Conservation (phyloP, 148 eudicot species). For the Rhododendron kiyosumense region DNA sequence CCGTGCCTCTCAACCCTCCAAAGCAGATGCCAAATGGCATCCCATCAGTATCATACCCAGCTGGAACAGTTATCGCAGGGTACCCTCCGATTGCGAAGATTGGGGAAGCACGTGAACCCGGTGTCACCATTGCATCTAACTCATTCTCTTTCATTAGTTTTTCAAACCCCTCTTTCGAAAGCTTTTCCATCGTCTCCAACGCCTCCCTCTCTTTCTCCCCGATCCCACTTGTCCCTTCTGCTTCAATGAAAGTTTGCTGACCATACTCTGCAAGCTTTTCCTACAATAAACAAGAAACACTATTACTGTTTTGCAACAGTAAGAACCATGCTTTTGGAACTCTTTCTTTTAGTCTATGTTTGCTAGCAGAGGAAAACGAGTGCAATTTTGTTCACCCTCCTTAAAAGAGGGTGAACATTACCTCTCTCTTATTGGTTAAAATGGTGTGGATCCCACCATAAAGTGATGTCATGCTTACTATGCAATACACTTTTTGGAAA, state of each 20-base stretch:
- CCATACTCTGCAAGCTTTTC: slow-evolving; percentile 26
- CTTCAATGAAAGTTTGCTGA: slow-evolving; percentile 27
- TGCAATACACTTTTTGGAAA: too few species aligned
- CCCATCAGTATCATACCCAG: slow-evolving; percentile 31
- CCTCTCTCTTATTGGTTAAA: too few species aligned
- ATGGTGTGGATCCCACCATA: too few species aligned
- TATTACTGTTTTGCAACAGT: background rate
- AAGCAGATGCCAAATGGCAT: slow-evolving; percentile 42
- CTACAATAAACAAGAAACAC: background rate
- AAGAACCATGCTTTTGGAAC: background rate
- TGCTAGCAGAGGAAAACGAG: background rate
- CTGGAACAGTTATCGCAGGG: slow-evolving; percentile 43
- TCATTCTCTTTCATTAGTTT: slow-evolving; percentile 29
- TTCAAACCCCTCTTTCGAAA: slow-evolving; percentile 25
- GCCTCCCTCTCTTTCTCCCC: slow-evolving; percentile 23
- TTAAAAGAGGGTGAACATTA: too few species aligned
- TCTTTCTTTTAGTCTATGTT: background rate
- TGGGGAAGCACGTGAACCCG: slow-evolving; percentile 11
- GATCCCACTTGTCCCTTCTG: slow-evolving; percentile 39
- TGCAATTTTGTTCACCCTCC: too few species aligned
- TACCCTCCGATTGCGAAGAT: slow-evolving; percentile 41
- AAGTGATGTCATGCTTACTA: too few species aligned
- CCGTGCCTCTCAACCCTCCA: slow-evolving; percentile 35
- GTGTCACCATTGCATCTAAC: slow-evolving; percentile 35
- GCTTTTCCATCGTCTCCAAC: slow-evolving; percentile 5